phyloP scores from a whole-genome alignment of 345 rosid genomes.

The Hibiscus tridactylites region DNA sequence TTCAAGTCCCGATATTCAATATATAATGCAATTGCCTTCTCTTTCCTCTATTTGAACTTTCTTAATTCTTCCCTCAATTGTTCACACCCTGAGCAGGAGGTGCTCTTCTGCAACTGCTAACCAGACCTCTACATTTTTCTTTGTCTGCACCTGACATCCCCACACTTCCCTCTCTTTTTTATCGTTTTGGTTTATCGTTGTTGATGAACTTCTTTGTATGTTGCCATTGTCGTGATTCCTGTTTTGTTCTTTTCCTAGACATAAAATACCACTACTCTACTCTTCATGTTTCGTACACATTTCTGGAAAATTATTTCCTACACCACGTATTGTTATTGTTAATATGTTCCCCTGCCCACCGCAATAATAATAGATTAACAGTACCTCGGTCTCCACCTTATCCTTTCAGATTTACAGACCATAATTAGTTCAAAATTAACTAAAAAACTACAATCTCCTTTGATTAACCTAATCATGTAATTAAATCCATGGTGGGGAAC shows the following conservation, averaged over 20 bases:
- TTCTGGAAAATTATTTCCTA: no score
- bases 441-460: background rate
- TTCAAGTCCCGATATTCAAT: slow-evolving; percentile 31
- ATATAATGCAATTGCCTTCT: slow-evolving; percentile 4
- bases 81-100: background rate
- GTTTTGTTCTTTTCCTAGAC: slow-evolving; percentile 22
- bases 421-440: background rate
- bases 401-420: background rate
- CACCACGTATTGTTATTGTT: no score
- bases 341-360: no score
- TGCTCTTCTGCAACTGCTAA: no score
- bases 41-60: background rate
- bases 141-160: no score
- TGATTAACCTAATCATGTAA: slow-evolving; percentile 18
- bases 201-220: background rate
- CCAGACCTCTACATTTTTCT: background rate
- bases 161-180: no score
- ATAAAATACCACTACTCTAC: background rate
- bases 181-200: no score
- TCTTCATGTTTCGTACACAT: no score
- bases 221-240: slow-evolving; percentile 46
- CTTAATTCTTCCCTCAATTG: slow-evolving; percentile 12
- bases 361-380: background rate
- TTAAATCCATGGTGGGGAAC: slow-evolving; percentile 9
- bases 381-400: background rate